Conservation (phyloP, 164 flowering plant genomes). For the Umbellularia californica region DNA sequence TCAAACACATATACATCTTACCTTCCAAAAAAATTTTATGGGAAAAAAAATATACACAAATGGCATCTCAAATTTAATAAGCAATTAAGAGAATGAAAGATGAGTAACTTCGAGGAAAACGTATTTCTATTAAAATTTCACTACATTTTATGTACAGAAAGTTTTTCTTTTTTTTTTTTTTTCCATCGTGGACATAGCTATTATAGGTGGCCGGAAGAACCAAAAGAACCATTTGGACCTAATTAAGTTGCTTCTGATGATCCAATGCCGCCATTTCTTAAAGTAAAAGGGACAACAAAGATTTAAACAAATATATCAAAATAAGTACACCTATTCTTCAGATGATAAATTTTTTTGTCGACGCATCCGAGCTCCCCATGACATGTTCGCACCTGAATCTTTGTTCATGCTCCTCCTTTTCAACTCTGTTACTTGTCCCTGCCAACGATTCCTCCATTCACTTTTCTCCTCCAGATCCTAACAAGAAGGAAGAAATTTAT, state of each 20-base stretch:
- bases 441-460: conserved; percentile 66
- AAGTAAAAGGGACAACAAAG: neutral
- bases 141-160: neutral
- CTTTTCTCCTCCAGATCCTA: conserved; percentile 48
- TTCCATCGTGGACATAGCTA: neutral
- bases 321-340: neutral
- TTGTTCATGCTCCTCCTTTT: conserved; percentile 63
- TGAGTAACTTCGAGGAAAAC: too few species aligned
- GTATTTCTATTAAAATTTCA: neutral
- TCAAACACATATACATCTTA: too few species aligned
- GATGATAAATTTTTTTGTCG: conserved; percentile 39
- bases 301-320: neutral
- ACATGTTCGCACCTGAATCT: conserved; percentile 45
- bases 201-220: neutral
- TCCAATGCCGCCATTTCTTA: neutral
- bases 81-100: neutral
- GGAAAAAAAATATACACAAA: too few species aligned
- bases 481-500: neutral
- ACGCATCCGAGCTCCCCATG: conserved; percentile 95
- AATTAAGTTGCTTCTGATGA: neutral
- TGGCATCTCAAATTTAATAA: too few species aligned
- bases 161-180: neutral
- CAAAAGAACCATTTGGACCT: neutral
- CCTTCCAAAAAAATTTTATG: too few species aligned
- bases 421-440: conserved; percentile 63